Percentiles rank a stretch among this genome's conserved stretches.
phyloP scores from a whole-genome alignment of 768 basidiomycete species.

The Gymnopilus junonius region DNA sequence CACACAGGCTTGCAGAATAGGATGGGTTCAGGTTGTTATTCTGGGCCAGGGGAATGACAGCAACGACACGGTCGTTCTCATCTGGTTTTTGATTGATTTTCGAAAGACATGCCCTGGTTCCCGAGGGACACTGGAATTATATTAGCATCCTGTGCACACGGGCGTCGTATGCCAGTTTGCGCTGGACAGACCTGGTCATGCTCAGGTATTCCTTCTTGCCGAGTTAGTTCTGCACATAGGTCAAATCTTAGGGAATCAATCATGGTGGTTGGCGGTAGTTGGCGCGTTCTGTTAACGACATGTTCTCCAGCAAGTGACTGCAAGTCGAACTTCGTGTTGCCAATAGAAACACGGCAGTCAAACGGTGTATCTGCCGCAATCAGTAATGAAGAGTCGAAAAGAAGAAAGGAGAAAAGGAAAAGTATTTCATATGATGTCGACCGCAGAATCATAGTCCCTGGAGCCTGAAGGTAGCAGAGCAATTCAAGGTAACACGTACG shows the following conservation, averaged over 20 bases:
- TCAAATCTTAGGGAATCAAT: slow-evolving; percentile 67
- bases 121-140: slow-evolving; percentile 59
- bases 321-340: slow-evolving; percentile 60
- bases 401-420: slow-evolving; percentile 18
- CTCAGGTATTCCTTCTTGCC: slow-evolving; percentile 47
- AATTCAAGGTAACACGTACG: neutral
- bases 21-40: slow-evolving; percentile 36
- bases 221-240: slow-evolving; percentile 64
- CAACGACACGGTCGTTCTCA: slow-evolving; percentile 60
- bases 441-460: slow-evolving; percentile 25
- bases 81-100: slow-evolving; percentile 63
- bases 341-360: slow-evolving; percentile 54
- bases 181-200: slow-evolving; percentile 67
- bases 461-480: neutral
- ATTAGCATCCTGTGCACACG: neutral
- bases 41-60: slow-evolving; percentile 77
- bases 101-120: slow-evolving; percentile 77
- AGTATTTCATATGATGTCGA: slow-evolving; percentile 10
- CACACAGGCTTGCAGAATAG: slow-evolving; percentile 42
- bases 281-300: slow-evolving; percentile 51
- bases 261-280: slow-evolving; percentile 67
- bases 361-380: slow-evolving; percentile 50
- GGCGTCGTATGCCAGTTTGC: slow-evolving; percentile 1
- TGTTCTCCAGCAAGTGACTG: slow-evolving; percentile 56
- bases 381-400: slow-evolving; percentile 14